Base-by-base conservation (phyloP, 1,284 basidiomycete genomes). In the Sanghuangporus weigelae region DNA sequence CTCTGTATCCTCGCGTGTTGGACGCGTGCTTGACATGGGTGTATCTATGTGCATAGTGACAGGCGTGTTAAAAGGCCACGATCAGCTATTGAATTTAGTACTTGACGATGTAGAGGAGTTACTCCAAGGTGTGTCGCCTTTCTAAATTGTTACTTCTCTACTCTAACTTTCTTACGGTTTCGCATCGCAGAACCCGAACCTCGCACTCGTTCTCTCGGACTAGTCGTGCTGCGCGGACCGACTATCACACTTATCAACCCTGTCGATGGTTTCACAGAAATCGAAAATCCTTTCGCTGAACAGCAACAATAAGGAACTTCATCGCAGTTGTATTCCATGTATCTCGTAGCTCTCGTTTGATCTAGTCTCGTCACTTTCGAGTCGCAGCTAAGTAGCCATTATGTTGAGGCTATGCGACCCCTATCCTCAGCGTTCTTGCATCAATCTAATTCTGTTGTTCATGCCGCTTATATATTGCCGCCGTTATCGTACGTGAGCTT, bases 81-180 rank as follows among this genome's bases (percentile, higher is more conserved):
- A 99, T 77, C 96, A 98, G 72, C 81, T 99, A 50, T 85, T 99
- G 70, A 99, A 99, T 75, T 86, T 99, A 62, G 96, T 96, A 57
- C 84, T 96, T 62, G 95, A 96, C 75, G 89, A 95, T 63, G 93
- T 96, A 4, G 82, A 87, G 69, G 95, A 96, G 74, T 79, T 85
- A 26, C 63, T 93, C 7, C 82, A 84, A 74, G 85, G 92, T 89
- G n/a, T n/a, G n/a, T n/a, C n/a, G n/a, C n/a, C n/a, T n/a, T n/a
- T n/a, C n/a, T n/a, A n/a, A n/a, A n/a, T n/a, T n/a, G n/a, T n/a
- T n/a, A n/a, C n/a, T n/a, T n/a, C n/a, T n/a, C n/a, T n/a, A n/a
- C n/a, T n/a, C n/a, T n/a, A n/a, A n/a, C n/a, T n/a, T n/a, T n/a
- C n/a, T n/a, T n/a, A n/a, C n/a, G n/a, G n/a, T n/a, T n/a, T n/a